Percentiles rank a stretch among this genome's conserved stretches.
These are phyloP conservation scores for Lasiodiplodia sp. DNA, from an alignment of 2,329 filamentous ascomycete genomes.

Conservation along the genomic window DNA sequence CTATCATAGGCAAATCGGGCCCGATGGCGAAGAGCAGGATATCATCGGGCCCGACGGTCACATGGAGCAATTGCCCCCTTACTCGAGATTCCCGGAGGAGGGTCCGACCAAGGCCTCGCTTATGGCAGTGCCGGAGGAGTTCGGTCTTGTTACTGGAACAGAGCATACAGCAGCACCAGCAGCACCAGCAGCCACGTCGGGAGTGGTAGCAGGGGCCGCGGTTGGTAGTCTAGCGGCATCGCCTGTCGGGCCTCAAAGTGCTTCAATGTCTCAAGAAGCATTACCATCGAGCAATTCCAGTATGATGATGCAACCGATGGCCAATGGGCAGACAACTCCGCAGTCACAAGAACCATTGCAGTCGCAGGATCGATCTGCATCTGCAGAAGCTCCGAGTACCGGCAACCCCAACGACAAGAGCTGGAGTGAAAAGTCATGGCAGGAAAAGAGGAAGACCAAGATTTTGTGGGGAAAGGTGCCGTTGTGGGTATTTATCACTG, in stretches of 20 bases:
- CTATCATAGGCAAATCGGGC: slow-evolving; percentile 76
- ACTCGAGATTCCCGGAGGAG: slow-evolving; percentile 86
- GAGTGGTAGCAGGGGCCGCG: background rate
- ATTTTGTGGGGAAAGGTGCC: slow-evolving; percentile 57
- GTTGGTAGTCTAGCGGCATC: background rate
- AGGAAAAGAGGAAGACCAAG: slow-evolving; percentile 53
- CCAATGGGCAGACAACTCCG: slow-evolving; percentile 14
- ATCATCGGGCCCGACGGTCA: slow-evolving; percentile 89
- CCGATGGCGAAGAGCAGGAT: slow-evolving; percentile 86
- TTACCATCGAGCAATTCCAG: slow-evolving; percentile 18
- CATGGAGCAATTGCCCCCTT: slow-evolving; percentile 89
- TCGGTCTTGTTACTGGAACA: slow-evolving; percentile 3
- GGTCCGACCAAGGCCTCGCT: slow-evolving; percentile 64
- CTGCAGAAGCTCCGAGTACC: background rate
- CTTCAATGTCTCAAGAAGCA: slow-evolving; percentile 16
- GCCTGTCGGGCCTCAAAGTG: background rate
- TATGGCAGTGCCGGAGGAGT: slow-evolving; percentile 28
- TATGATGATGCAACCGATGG: slow-evolving; percentile 18
- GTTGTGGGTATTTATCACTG: slow-evolving; percentile 58
- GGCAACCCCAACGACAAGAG: slow-evolving; percentile 41
- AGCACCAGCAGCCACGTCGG: background rate
- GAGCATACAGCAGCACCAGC: background rate
- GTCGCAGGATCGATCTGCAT: slow-evolving; percentile 4
- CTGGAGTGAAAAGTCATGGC: slow-evolving; percentile 36
- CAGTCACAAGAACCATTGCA: slow-evolving; percentile 18